phyloP scores from a whole-genome alignment of 352 stramenopile genomes.

The Phytophthora vignae region DNA sequence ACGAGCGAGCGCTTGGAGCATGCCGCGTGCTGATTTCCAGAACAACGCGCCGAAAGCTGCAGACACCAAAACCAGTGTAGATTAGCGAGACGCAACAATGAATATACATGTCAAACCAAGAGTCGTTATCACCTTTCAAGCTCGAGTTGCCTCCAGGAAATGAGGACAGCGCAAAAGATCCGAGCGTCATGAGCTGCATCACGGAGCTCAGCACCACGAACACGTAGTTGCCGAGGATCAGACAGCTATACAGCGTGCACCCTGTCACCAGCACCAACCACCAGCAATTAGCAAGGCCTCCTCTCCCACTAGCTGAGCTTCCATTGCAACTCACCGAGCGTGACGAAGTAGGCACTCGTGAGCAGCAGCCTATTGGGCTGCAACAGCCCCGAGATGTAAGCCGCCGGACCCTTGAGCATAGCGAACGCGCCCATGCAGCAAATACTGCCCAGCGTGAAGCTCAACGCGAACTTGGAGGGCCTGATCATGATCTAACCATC shows the following conservation, averaged over 20 bases:
- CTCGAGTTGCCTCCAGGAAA: slow-evolving; percentile 71
- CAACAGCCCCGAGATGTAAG: slow-evolving; percentile 63
- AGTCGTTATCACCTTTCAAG: slow-evolving; percentile 56
- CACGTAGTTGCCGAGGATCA: slow-evolving; percentile 86
- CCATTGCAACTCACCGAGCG: slow-evolving; percentile 55
- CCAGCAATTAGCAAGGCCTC: not conserved
- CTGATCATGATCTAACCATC: slow-evolving; percentile 73
- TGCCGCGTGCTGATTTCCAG: slow-evolving; percentile 66
- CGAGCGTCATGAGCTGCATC: slow-evolving; percentile 67
- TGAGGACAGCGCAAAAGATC: slow-evolving; percentile 61
- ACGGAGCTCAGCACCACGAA: slow-evolving; percentile 84
- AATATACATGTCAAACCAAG: not conserved
- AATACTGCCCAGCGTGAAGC: slow-evolving; percentile 84
- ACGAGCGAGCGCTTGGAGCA: slow-evolving; percentile 67
- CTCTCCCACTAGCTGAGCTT: not conserved
- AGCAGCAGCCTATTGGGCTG: slow-evolving; percentile 72
- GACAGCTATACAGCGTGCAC: slow-evolving; percentile 81
- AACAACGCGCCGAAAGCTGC: slow-evolving; percentile 71
- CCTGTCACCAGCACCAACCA: slow-evolving; percentile 30
- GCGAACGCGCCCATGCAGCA: slow-evolving; percentile 79
- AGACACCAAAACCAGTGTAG: not conserved
- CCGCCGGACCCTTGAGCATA: slow-evolving; percentile 76
- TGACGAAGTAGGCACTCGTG: slow-evolving; percentile 74
- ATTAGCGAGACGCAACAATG: not conserved
- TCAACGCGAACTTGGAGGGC: slow-evolving; percentile 85